Percentiles rank a stretch among this genome's conserved stretches.
These are phyloP conservation scores for Aureoboletus auriporus DNA, from an alignment of 768 basidiomycete genomes.

Conservation along the genomic window DNA sequence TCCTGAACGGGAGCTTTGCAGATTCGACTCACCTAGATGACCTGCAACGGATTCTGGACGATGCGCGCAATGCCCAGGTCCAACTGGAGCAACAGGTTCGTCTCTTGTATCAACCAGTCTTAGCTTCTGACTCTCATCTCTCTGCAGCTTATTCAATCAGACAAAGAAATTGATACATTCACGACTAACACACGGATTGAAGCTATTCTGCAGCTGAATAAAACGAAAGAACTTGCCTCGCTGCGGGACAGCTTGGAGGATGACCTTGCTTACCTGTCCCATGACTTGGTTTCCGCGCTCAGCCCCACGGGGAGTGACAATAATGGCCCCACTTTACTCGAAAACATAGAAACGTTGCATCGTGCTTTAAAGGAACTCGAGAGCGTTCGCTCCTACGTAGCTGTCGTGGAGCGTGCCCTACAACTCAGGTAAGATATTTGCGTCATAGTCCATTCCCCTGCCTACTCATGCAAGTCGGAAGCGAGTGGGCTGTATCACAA, in stretches of 20 bases:
- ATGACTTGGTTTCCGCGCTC: constrained; percentile 58
- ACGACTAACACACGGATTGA: constrained; percentile 45
- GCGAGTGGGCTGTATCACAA: constrained; percentile 57
- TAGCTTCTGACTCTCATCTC: constrained; percentile 14
- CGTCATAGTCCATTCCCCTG: not conserved
- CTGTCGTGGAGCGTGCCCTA: constrained; percentile 66
- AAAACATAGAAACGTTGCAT: constrained; percentile 80
- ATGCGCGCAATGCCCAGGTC: constrained; percentile 39
- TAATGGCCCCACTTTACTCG: constrained; percentile 63
- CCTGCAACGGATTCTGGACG: constrained; percentile 41
- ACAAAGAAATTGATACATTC: constrained; percentile 41
- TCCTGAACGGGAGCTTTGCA: constrained; percentile 44
- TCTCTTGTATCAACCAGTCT: constrained; percentile 13
- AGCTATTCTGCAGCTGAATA: constrained; percentile 48
- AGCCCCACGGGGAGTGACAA: constrained; percentile 39
- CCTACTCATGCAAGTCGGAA: constrained; percentile 26
- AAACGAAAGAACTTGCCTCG: constrained; percentile 73
- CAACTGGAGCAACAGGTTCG: constrained; percentile 46
- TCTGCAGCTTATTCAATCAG: constrained; percentile 59
- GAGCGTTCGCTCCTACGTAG: constrained; percentile 71
- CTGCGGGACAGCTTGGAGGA: constrained; percentile 74
- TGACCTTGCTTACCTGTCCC: constrained; percentile 64
- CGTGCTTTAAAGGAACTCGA: constrained; percentile 73
- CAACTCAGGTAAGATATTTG: constrained; percentile 56
- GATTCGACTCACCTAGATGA: constrained; percentile 49